Conservation (phyloP, 768 basidiomycete genomes). For the Macrolepiota fuliginosa region DNA sequence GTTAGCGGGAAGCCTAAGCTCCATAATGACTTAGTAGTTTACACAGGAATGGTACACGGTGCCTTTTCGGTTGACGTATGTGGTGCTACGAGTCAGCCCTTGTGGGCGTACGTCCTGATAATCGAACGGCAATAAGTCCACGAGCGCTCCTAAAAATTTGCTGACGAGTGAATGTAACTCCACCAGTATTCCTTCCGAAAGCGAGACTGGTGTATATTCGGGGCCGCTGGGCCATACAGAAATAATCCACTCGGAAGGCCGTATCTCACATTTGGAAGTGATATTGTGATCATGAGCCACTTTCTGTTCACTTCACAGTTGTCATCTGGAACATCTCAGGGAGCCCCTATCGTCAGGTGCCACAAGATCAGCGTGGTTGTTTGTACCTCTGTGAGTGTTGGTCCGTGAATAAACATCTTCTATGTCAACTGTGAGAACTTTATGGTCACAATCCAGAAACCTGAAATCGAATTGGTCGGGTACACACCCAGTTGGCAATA, state of each 20-base stretch:
- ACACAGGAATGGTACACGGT: too few relatives aligned
- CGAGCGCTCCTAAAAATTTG: too few relatives aligned
- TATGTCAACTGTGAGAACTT: neutral
- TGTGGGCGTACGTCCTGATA: too few relatives aligned
- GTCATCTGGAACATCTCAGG: neutral
- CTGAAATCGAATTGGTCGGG: neutral
- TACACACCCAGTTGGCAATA: too few relatives aligned
- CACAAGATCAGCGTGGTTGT: neutral
- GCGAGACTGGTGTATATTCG: too few relatives aligned
- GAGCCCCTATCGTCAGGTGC: conserved; percentile 5
- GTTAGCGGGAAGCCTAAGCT: neutral
- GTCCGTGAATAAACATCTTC: conserved; percentile 1
- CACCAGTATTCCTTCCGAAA: too few relatives aligned
- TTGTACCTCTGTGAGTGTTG: neutral
- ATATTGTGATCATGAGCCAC: neutral
- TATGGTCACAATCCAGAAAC: neutral
- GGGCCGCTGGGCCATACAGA: too few relatives aligned
- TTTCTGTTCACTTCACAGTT: neutral
- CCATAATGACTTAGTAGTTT: too few relatives aligned
- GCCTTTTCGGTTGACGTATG: too few relatives aligned
- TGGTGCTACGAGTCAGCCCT: too few relatives aligned
- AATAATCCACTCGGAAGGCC: neutral
- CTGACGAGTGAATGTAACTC: too few relatives aligned
- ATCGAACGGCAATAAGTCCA: too few relatives aligned
- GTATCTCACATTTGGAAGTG: neutral